Percentiles rank a stretch among this genome's conserved stretches.
phyloP scores from a whole-genome alignment of 1,284 basidiomycete species.

The Flammula alnicola region DNA sequence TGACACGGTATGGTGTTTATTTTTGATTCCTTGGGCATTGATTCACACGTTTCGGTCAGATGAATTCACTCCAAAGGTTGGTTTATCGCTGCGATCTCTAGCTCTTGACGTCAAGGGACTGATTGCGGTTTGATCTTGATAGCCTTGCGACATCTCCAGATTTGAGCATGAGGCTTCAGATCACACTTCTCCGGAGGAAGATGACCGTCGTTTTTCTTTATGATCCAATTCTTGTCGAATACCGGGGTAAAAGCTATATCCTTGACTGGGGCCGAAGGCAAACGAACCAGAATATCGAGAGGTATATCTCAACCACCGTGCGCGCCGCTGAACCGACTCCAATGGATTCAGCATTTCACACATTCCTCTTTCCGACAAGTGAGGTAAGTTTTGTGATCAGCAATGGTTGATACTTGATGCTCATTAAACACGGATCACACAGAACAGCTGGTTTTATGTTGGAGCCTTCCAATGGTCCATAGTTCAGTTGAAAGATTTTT shows the following conservation, averaged over 20 bases:
- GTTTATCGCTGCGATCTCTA: no score
- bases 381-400: constrained; percentile 37
- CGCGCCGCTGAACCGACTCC: no score
- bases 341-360: constrained; percentile 43
- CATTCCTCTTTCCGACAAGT: constrained; percentile 49
- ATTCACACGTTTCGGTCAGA: constrained; percentile 10
- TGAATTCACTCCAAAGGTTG: constrained; percentile 20
- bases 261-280: constrained; percentile 53
- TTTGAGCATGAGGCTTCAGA: constrained; percentile 33
- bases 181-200: constrained; percentile 21
- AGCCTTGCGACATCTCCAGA: constrained; percentile 19
- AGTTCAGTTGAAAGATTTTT: constrained; percentile 33
- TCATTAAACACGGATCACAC: constrained; percentile 1
- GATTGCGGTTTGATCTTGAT: not conserved
- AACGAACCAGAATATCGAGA: constrained; percentile 35
- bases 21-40: not conserved
- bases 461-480: constrained; percentile 47
- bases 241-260: constrained; percentile 43
- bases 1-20: constrained; percentile 23
- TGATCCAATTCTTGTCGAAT: constrained; percentile 58
- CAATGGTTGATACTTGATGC: constrained; percentile 1
- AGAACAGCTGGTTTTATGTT: constrained; percentile 52
- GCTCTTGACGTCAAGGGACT: not conserved
- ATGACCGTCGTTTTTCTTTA: constrained; percentile 50
- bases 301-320: constrained; percentile 37